Evolutionary conservation across 305 asterid species (phyloP).

Genomic region (Solanum chacoense): DNA sequence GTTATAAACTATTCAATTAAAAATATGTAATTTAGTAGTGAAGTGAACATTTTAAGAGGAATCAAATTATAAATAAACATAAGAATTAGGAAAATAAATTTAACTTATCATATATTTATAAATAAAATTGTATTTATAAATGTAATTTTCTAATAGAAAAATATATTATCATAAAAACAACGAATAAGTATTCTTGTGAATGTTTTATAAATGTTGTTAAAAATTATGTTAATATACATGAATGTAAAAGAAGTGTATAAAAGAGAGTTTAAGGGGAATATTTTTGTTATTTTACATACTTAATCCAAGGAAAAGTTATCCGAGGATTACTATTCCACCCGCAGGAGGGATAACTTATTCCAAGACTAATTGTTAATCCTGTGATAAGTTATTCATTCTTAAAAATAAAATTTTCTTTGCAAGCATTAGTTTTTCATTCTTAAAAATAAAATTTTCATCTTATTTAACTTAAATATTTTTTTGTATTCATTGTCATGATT

Average conservation of each 20-base stretch:
- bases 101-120: not conserved
- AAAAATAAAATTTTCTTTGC: too few relatives aligned
- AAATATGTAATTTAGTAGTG: not conserved
- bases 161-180: not conserved
- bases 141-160: not conserved
- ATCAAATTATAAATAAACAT: not conserved
- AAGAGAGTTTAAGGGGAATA: not conserved
- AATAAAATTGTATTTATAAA: too few relatives aligned
- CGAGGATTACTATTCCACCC: not conserved
- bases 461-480: not conserved
- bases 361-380: not conserved
- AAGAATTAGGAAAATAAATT: not conserved
- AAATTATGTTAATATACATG: not conserved
- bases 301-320: not conserved
- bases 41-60: not conserved
- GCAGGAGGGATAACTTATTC: not conserved
- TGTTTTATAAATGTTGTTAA: too few relatives aligned
- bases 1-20: not conserved
- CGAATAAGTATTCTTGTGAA: not conserved
- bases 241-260: not conserved
- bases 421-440: not conserved
- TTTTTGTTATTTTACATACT: not conserved
- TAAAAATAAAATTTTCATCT: too few relatives aligned
- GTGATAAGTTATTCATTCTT: not conserved
- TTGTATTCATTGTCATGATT: not conserved